phyloP scores from a whole-genome alignment of 805 yeast species.

The Candida ponderosae region DNA sequence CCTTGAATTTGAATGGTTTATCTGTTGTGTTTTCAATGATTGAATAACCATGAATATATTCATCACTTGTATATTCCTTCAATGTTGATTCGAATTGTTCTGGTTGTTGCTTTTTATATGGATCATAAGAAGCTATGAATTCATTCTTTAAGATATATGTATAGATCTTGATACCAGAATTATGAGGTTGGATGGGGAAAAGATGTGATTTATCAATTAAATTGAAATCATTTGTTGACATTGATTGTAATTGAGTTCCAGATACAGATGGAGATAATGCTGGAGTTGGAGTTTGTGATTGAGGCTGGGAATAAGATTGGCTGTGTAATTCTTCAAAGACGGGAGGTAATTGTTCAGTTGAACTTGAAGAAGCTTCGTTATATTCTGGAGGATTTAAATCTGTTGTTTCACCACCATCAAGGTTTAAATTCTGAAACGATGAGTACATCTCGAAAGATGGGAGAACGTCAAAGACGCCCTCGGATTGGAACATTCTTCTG shows the following conservation, averaged over 20 bases:
- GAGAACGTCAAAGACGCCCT: neutral
- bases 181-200: neutral
- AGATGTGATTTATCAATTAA: neutral
- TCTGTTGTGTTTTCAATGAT: slow-evolving; percentile 32
- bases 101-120: neutral
- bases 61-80: slow-evolving; percentile 48
- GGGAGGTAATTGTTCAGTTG: too few species aligned
- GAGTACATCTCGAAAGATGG: neutral
- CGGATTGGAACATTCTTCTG: neutral
- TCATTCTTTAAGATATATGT: neutral
- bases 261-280: neutral
- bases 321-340: too few species aligned
- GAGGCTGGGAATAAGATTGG: too few species aligned
- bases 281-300: neutral
- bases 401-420: neutral
- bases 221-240: neutral
- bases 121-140: neutral
- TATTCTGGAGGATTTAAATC: neutral
- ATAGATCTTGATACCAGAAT: neutral
- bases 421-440: neutral
- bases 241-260: neutral
- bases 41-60: slow-evolving; percentile 43
- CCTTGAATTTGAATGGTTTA: slow-evolving; percentile 43
- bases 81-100: slow-evolving; percentile 20
- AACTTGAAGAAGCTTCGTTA: neutral